Evolutionary conservation across 495 filamentous ascomycete species (phyloP).

Genomic region (Tuber umbilicatum): DNA sequence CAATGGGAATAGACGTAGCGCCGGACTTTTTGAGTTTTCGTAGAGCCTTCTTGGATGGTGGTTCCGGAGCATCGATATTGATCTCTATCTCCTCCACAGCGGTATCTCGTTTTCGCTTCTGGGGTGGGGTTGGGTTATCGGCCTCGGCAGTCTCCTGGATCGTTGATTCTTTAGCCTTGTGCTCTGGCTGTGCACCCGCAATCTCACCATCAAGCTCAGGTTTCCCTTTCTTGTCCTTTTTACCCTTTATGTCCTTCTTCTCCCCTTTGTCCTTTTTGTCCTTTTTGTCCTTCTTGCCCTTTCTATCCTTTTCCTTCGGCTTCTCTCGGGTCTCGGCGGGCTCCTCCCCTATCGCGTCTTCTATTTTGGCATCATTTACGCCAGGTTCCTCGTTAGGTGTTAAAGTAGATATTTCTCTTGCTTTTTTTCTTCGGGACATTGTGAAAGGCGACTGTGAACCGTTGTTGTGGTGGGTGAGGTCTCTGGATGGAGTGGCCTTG

Average conservation of each 20-base stretch:
- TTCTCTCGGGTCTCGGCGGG: conserved; percentile 9
- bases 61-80: conserved; percentile 77
- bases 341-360: conserved; percentile 15
- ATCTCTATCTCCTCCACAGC: conserved; percentile 68
- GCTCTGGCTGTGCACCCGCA: conserved; percentile 2
- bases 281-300: conserved; percentile 11
- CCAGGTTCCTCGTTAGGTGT: neutral
- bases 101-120: conserved; percentile 62
- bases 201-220: conserved; percentile 7
- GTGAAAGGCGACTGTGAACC: neutral
- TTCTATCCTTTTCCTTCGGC: conserved; percentile 12
- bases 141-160: conserved; percentile 6
- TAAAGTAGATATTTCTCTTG: conserved; percentile 5
- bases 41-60: conserved; percentile 83
- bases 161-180: conserved; percentile 5
- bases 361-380: conserved; percentile 5
- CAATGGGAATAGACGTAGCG: conserved; percentile 23
- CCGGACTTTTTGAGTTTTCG: conserved; percentile 70
- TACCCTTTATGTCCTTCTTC: neutral
- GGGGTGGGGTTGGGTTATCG: conserved; percentile 45
- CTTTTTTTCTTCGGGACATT: conserved; percentile 20
- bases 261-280: neutral
- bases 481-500: neutral
- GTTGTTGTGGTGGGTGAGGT: neutral
- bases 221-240: conserved; percentile 18